Evolutionary conservation across 1,284 basidiomycete genomes (phyloP).

Genomic region (Ganoderma boninense): DNA sequence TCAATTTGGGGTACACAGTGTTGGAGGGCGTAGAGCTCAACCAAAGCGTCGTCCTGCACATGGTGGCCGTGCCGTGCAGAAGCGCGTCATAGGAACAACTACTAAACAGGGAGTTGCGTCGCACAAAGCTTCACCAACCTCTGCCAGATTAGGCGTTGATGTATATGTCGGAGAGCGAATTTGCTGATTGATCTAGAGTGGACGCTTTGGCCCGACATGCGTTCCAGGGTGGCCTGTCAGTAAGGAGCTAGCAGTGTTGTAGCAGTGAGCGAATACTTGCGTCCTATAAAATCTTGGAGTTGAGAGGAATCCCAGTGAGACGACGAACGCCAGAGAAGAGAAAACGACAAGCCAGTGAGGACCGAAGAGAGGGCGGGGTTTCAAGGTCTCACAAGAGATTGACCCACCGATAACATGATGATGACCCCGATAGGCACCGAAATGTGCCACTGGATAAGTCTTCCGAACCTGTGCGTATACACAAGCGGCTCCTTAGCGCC

Average conservation of each 20-base stretch:
- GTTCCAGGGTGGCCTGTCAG: background rate
- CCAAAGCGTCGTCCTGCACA: background rate
- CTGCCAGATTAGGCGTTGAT: background rate
- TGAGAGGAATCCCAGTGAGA: too few species aligned
- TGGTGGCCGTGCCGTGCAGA: background rate
- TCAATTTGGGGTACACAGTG: background rate
- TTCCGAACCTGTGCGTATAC: background rate
- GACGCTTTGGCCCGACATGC: background rate
- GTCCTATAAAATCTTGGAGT: background rate
- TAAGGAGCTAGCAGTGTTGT: too few species aligned
- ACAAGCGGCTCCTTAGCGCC: background rate
- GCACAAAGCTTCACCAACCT: constrained; percentile 2
- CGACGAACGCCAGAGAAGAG: background rate
- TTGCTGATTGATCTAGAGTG: background rate
- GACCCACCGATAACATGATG: background rate
- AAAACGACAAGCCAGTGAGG: background rate
- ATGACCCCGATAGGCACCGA: background rate
- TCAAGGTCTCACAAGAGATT: background rate
- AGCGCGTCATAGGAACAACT: background rate
- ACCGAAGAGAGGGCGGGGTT: background rate
- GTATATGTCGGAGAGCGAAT: background rate
- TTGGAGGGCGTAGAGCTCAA: background rate
- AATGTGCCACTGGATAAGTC: background rate
- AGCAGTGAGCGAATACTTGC: too few species aligned
- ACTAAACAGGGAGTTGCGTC: background rate